Conservation (phyloP, 495 filamentous ascomycete genomes). For the Parathielavia appendiculata region DNA sequence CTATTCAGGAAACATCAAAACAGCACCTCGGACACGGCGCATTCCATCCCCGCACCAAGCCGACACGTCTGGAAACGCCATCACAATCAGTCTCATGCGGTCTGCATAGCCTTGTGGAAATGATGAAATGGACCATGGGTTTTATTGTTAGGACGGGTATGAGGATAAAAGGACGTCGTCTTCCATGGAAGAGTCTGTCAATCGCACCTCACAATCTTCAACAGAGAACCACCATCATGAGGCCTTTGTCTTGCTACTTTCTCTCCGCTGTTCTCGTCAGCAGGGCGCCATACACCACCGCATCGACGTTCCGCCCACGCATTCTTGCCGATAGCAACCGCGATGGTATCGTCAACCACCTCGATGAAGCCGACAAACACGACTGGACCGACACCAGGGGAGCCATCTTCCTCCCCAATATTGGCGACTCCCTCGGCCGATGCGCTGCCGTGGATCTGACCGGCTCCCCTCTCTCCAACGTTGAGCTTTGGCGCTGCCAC, state of each 20-base stretch:
- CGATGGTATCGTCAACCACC: neutral
- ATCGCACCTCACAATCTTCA: neutral
- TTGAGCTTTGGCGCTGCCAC: conserved; percentile 4
- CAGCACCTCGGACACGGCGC: neutral
- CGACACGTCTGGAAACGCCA: no score
- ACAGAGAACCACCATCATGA: neutral
- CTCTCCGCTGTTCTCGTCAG: neutral
- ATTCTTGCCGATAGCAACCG: neutral
- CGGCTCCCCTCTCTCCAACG: conserved; percentile 1
- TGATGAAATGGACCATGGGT: neutral
- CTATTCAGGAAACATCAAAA: conserved; percentile 1
- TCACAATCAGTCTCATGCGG: no score
- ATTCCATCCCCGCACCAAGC: no score
- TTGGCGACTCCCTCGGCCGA: neutral
- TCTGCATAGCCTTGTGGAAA: no score
- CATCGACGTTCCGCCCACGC: neutral
- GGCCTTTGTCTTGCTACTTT: neutral
- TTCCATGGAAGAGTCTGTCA: neutral
- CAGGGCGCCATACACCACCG: neutral
- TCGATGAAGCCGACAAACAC: neutral
- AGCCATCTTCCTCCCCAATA: conserved; percentile 4
- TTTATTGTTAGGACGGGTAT: no score
- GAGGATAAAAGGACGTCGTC: neutral
- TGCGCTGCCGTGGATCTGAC: neutral
- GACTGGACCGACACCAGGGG: neutral